Base-by-base conservation (phyloP, 257 asterid species). In the Coffea canephora region DNA sequence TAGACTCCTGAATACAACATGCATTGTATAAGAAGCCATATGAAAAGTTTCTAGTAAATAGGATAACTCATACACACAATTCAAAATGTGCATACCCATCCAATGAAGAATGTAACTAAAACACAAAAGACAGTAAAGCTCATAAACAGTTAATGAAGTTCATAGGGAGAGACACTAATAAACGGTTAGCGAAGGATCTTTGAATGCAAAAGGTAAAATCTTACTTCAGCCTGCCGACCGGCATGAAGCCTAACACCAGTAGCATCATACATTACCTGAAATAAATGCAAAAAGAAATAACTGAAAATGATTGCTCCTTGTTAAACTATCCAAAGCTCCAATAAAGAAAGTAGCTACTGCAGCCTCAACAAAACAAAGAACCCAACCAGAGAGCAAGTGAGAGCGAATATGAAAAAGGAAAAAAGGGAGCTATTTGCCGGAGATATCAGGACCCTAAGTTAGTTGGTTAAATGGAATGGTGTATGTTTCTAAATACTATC, bases 191-290 rank as follows among this genome's bases (percentile, higher is more conserved):
- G 77, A 59, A 75, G 67, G n/a, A 27, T 34, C 46, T 15, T 65
- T 71, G 57, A 80, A 67, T 71, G 84, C 13, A 82, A 66, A 81
- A 65, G 69, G 76, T 46, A 57, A 82, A 66, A 75, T 79, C 88
- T 87, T 85, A 95, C 99, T 91, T 93, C 98, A 84, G 99, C 99
- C 85, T 95, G 99, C 52, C 99, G 91, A 67, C 98, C 97, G 81
- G 99, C 97, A 90, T 93, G 99, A 82, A 90, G 94, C 84, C 99
- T 92, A 86, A 93, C 88, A 9, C 98, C 98, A 39, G 97, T 91
- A 81, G 99, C 99, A 80, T 95, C 99, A 64, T 95, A 93, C 98
- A 93, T 95, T 70, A 95, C 99, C 99, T 95, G 91, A 41, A 87
- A 83, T 50, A 83, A 66, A 78, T 74, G 66, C 48, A 76, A 62